Evolutionary conservation across 1,139 yeast species (phyloP).

Genomic region (Sugiyamaella xylanicola): DNA sequence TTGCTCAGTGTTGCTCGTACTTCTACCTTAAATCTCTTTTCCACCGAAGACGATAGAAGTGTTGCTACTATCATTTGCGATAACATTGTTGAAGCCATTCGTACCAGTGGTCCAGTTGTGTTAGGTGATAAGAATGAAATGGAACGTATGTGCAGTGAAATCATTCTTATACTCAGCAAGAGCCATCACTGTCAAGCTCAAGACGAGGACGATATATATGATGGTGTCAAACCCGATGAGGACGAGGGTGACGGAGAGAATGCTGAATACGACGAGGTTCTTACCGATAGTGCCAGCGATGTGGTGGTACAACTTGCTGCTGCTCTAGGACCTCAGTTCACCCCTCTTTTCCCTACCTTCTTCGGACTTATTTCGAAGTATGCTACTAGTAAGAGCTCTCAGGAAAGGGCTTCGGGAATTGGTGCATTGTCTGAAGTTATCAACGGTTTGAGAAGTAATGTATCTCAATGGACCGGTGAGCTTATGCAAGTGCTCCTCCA

Average conservation of each 20-base stretch:
- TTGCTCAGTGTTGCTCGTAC: slow-evolving; percentile 69
- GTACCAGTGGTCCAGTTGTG: slow-evolving; percentile 70
- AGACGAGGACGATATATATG: slow-evolving; percentile 59
- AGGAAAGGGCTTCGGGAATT: slow-evolving; percentile 78
- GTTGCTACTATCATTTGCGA: slow-evolving; percentile 83
- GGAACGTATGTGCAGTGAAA: slow-evolving; percentile 67
- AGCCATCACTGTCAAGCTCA: slow-evolving; percentile 80
- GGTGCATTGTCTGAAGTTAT: slow-evolving; percentile 92
- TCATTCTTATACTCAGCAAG: slow-evolving; percentile 71
- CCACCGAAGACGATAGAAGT: slow-evolving; percentile 75
- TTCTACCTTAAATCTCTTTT: slow-evolving; percentile 62
- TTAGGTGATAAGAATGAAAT: slow-evolving; percentile 62
- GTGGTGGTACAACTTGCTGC: slow-evolving; percentile 75
- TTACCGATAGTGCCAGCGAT: slow-evolving; percentile 84
- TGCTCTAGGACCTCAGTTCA: slow-evolving; percentile 75
- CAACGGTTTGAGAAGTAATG: slow-evolving; percentile 63
- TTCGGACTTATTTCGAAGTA: slow-evolving; percentile 65
- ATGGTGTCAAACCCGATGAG: slow-evolving; percentile 51
- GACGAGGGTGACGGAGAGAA: slow-evolving; percentile 57
- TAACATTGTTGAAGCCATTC: slow-evolving; percentile 68
- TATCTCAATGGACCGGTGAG: slow-evolving; percentile 69
- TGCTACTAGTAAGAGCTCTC: slow-evolving; percentile 64
- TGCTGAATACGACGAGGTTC: slow-evolving; percentile 82
- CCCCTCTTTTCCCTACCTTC: slow-evolving; percentile 70
- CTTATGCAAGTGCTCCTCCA: slow-evolving; percentile 68